These are phyloP conservation scores for Paramecium bursaria DNA, from an alignment of 73 alveolate genomes.

Conservation along the genomic window DNA sequence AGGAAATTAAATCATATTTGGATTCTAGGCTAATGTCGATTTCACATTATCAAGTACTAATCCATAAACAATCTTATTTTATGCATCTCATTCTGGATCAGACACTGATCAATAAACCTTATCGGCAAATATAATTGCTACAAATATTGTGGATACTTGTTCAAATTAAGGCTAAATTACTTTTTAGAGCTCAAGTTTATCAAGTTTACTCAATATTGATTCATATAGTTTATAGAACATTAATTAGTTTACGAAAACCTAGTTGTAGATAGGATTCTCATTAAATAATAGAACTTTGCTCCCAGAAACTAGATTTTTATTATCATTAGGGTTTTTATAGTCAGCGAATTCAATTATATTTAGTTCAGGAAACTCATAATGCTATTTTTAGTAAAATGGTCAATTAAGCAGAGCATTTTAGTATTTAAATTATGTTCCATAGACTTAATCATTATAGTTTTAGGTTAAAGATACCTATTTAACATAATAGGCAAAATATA, in stretches of 20 bases:
- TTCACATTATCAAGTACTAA: background rate
- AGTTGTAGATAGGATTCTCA: background rate
- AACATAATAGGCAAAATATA: background rate
- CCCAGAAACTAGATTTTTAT: background rate
- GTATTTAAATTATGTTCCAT: slow-evolving; percentile 4
- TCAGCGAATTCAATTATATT: background rate
- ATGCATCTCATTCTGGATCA: slow-evolving; percentile 40
- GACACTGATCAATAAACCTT: slow-evolving; percentile 19
- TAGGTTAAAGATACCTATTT: background rate
- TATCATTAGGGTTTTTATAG: slow-evolving; percentile 26
- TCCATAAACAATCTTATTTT: background rate
- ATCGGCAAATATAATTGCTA: background rate
- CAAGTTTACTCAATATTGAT: background rate
- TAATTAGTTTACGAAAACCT: slow-evolving; percentile 9
- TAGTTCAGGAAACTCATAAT: slow-evolving; percentile 1
- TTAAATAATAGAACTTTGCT: background rate
- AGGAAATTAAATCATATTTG: background rate
- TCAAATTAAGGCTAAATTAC: background rate
- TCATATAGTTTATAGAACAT: background rate
- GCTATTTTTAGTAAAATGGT: slow-evolving; percentile 19
- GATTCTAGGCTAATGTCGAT: background rate
- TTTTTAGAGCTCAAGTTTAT: background rate
- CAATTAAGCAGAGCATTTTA: background rate
- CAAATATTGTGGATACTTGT: slow-evolving; percentile 8
- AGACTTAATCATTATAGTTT: background rate